phyloP scores from a whole-genome alignment of 1,139 yeast genomes.

The Hansenula lynferdii region DNA sequence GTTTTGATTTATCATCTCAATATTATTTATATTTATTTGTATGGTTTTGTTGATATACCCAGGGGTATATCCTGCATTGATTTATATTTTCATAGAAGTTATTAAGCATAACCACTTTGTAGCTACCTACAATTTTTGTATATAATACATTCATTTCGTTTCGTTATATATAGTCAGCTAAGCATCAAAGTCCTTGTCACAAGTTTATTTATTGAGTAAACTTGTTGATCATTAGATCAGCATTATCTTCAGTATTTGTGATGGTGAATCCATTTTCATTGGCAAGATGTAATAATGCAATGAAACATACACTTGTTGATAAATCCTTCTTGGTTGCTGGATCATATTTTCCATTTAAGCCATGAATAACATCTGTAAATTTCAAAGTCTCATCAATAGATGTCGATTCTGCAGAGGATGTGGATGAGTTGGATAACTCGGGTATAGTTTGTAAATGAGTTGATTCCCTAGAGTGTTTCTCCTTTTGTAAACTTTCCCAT shows the following conservation, averaged over 20 bases:
- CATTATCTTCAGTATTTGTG: conserved; percentile 46
- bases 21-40: conserved; percentile 1
- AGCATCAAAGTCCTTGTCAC: not conserved
- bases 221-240: conserved; percentile 41
- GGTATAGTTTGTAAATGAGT: conserved; percentile 1
- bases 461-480: conserved; percentile 10
- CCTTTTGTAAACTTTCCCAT: conserved; percentile 55
- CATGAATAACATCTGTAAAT: conserved; percentile 25
- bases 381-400: conserved; percentile 9
- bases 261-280: conserved; percentile 80
- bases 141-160: not conserved
- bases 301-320: conserved; percentile 86
- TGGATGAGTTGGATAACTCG: not conserved
- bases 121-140: no score
- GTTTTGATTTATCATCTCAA: conserved; percentile 1
- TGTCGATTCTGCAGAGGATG: not conserved
- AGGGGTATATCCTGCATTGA: no score
- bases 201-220: not conserved
- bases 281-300: conserved; percentile 81
- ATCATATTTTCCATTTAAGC: conserved; percentile 46
- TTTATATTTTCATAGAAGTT: no score
- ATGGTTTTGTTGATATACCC: no score
- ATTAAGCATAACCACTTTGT: no score
- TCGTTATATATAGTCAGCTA: no score
- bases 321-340: conserved; percentile 52